These are phyloP conservation scores for apple (Malus domestica) DNA, from an alignment of 306 rosid genomes.

Conservation along the genomic window ASM211411v1 NC_041792.1:1570501-1571000, in stretches of 20 bases:
- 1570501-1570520: slow-evolving; percentile 92
- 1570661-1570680: background rate
- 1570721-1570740: background rate
- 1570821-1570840: too few relatives aligned
- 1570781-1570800: background rate
- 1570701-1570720: too few relatives aligned
- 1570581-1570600: slow-evolving; percentile 1
- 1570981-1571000: background rate
- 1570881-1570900: background rate
- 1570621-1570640: too few relatives aligned
- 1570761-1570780: too few relatives aligned
- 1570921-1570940: background rate
- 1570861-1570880: background rate
- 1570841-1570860: too few relatives aligned
- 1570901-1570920: background rate
- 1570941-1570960: background rate
- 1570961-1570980: background rate
- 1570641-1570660: too few relatives aligned
- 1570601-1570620: background rate
- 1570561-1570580: slow-evolving; percentile 73
- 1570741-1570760: background rate
- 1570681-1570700: background rate
- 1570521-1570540: slow-evolving; percentile 60
- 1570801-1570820: background rate
- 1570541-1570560: slow-evolving; percentile 58